phyloP scores from a whole-genome alignment of 2,329 filamentous ascomycete genomes.

The Clonostachys solani region DNA sequence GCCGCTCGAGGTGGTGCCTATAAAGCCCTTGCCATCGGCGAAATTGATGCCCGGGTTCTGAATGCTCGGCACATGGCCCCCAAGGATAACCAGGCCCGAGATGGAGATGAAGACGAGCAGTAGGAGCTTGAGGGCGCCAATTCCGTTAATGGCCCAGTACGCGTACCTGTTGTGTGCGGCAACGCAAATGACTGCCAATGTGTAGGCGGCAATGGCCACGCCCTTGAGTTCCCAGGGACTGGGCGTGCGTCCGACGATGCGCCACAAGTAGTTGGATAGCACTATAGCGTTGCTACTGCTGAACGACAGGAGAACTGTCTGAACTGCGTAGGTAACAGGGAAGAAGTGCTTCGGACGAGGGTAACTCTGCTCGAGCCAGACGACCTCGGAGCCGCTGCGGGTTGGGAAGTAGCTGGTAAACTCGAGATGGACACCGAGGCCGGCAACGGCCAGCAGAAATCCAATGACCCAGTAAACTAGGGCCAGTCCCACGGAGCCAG shows the following conservation, averaged over 20 bases:
- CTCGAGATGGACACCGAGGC: conserved; percentile 59
- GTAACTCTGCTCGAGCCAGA: conserved; percentile 69
- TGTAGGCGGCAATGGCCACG: conserved; percentile 57
- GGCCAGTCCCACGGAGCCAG: conserved; percentile 62
- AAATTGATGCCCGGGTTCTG: conserved; percentile 51
- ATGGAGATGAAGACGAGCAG: conserved; percentile 59
- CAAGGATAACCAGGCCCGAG: conserved; percentile 56
- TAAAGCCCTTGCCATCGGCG: conserved; percentile 63
- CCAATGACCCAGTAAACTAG: conserved; percentile 61
- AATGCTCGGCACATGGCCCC: conserved; percentile 32
- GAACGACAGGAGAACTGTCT: conserved; percentile 61
- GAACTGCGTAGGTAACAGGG: conserved; percentile 58
- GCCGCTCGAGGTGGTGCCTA: conserved; percentile 51
- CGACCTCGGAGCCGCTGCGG: conserved; percentile 63
- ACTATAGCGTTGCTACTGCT: conserved; percentile 68
- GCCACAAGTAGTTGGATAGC: conserved; percentile 64
- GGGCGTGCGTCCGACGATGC: conserved; percentile 43
- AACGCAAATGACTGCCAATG: conserved; percentile 50
- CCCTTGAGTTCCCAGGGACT: conserved; percentile 47
- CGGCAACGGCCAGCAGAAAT: conserved; percentile 55
- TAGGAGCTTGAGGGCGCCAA: conserved; percentile 61
- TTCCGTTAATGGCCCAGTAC: conserved; percentile 47
- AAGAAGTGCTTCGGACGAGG: conserved; percentile 58
- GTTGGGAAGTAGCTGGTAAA: conserved; percentile 69
- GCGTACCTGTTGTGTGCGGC: conserved; percentile 54